phyloP scores from a whole-genome alignment of 768 basidiomycete species.

The Sporobolomyces roseus region DNA sequence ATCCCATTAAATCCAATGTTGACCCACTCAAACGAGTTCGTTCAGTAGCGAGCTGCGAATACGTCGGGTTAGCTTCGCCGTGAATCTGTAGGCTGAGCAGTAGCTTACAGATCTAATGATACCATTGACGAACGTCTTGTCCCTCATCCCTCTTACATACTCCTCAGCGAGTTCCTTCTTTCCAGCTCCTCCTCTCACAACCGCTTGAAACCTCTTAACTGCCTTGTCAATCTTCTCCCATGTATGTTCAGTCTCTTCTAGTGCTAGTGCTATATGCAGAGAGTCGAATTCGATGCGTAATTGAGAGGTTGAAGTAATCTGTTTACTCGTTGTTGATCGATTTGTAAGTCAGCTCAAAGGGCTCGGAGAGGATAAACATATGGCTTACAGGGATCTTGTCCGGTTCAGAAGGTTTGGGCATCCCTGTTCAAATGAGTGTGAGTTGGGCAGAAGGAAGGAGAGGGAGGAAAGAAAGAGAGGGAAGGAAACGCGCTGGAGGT shows the following conservation, averaged over 20 bases:
- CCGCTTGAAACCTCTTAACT: slow-evolving; percentile 49
- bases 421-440: slow-evolving; percentile 4
- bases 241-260: slow-evolving; percentile 50
- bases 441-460: background rate
- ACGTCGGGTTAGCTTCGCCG: background rate
- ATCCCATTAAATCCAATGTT: slow-evolving; percentile 49
- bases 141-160: slow-evolving; percentile 33
- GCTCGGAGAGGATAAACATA: too few species aligned
- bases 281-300: slow-evolving; percentile 47
- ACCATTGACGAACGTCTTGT: slow-evolving; percentile 35
- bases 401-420: slow-evolving; percentile 19
- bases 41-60: slow-evolving; percentile 41
- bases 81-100: background rate
- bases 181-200: slow-evolving; percentile 48
- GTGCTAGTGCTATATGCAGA: slow-evolving; percentile 45
- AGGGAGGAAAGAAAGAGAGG: background rate
- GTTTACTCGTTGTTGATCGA: slow-evolving; percentile 1
- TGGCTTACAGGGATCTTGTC: slow-evolving; percentile 36
- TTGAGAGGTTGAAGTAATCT: slow-evolving; percentile 48
- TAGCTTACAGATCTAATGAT: slow-evolving; percentile 36
- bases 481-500: background rate
- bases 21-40: slow-evolving; percentile 42
- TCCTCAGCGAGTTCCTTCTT: slow-evolving; percentile 34
- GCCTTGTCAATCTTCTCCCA: slow-evolving; percentile 52
- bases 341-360: too few species aligned